phyloP scores from a whole-genome alignment of 108 stramenopile species.

The Skeletonema marinoi region DNA sequence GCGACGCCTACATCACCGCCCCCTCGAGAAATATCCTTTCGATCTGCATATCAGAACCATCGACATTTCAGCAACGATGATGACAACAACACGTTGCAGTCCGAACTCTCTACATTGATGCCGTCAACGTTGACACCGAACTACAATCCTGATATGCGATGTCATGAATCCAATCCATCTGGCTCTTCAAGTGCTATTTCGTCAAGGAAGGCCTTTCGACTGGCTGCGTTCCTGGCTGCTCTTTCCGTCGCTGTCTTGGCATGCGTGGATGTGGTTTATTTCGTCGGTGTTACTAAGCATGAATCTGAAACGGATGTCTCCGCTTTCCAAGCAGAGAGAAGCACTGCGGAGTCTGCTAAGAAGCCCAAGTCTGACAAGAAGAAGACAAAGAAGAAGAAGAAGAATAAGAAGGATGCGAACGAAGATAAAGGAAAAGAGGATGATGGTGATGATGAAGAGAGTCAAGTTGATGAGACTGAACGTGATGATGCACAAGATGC shows the following conservation, averaged over 20 bases:
- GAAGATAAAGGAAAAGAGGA: not conserved
- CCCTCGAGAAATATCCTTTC: conserved; percentile 39
- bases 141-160: conserved; percentile 4
- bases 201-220: conserved; percentile 25
- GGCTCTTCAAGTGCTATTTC: not conserved
- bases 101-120: conserved; percentile 21
- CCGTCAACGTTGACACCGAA: conserved; percentile 14
- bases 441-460: conserved; percentile 2
- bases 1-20: not conserved
- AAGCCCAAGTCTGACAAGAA: not conserved
- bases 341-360: not conserved
- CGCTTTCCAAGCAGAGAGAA: not conserved
- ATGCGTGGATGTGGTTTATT: conserved; percentile 10
- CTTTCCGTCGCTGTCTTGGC: conserved; percentile 15
- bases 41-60: conserved; percentile 14
- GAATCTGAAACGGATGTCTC: not conserved
- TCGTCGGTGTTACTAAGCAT: not conserved
- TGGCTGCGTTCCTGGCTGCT: conserved; percentile 19
- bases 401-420: not conserved
- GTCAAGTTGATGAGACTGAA: not conserved
- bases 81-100: conserved; percentile 18
- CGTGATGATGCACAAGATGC: not conserved
- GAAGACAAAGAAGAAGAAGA: conserved; percentile 7
- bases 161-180: not conserved
- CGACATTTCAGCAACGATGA: not conserved